Conservation (phyloP, 73 alveolate genomes). For the Paramecium tetraurelia region DNA sequence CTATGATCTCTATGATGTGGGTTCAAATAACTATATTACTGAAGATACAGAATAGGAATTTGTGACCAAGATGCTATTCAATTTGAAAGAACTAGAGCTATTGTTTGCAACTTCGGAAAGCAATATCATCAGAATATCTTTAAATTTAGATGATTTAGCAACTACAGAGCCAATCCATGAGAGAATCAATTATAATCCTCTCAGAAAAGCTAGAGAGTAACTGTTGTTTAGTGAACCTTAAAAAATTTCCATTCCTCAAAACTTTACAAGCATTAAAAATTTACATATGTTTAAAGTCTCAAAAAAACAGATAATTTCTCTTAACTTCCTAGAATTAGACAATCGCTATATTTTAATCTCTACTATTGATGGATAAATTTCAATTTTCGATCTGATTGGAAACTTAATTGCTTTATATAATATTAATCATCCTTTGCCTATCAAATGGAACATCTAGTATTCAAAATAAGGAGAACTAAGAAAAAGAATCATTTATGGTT, state of each 20-base stretch:
- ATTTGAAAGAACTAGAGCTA: background rate
- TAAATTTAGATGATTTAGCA: background rate
- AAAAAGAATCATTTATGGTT: constrained; percentile 35
- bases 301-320: background rate
- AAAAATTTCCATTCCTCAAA: background rate
- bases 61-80: background rate
- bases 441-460: background rate
- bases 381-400: background rate
- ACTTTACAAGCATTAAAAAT: background rate
- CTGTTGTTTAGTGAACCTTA: background rate
- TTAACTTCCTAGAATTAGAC: background rate
- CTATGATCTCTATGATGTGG: background rate
- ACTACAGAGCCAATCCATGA: constrained; percentile 9
- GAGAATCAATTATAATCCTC: constrained; percentile 16
- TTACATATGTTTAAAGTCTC: constrained; percentile 19
- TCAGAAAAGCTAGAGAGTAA: background rate
- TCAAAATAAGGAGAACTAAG: constrained; percentile 12
- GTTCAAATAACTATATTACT: background rate
- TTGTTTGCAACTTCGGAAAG: constrained; percentile 6
- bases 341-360: background rate
- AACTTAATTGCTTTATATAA: background rate
- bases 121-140: background rate
- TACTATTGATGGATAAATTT: background rate
- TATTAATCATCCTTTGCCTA: constrained; percentile 17
- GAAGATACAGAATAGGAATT: constrained; percentile 15